Evolutionary conservation across 1,284 basidiomycete species (phyloP), one percentile per base, ranked within the genome.

Genomic region (Hypsizygus ulmarius): DNA sequence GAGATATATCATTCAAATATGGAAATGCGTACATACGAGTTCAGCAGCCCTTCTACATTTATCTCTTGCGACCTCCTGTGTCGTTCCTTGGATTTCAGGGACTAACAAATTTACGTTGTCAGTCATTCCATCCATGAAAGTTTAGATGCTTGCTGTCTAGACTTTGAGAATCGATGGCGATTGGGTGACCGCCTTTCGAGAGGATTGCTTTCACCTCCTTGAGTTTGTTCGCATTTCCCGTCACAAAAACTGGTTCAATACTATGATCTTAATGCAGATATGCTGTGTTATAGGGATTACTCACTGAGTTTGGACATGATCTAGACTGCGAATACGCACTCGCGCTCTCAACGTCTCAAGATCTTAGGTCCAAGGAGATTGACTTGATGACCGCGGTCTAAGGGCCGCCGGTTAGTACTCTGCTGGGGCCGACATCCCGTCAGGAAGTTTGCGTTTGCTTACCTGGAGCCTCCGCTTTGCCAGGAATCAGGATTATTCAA

Each of bases 171-270:
- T 81, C 77, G 41, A 93, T 74, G 44, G 83, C 77, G 56, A 92
- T 77, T 14, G 80, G 74, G 16, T 71, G 62, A 25, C 65, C 61
- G 3, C 79, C 79, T 16, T 74, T 66, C 1, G 77, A 77, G 14
- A 93, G 73, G 60, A 95, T 94, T 33, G 78, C 77, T 56, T 84
- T 81, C 42, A 96, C 93, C 71, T 99, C 95, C 50, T 77, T 79
- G 25, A 98, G 77, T 70, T 99, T 99, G 75, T 96, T 94, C 28
- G 84, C 81, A 66, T 98, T 98, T 35, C 94, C 93, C 1, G 95
- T 97, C 14, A 97, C 92, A 64, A 97, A 97, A 21, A 87, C 92
- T 93, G 35, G 14, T n/a, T 2, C 18, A 14, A 12, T n/a, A 11
- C n/a, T n/a, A n/a, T 18, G 11, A 11, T 9, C 33, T 35, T 16